Conservation (phyloP, 257 asterid genomes). For the Rauvolfia tetraphylla region DNA sequence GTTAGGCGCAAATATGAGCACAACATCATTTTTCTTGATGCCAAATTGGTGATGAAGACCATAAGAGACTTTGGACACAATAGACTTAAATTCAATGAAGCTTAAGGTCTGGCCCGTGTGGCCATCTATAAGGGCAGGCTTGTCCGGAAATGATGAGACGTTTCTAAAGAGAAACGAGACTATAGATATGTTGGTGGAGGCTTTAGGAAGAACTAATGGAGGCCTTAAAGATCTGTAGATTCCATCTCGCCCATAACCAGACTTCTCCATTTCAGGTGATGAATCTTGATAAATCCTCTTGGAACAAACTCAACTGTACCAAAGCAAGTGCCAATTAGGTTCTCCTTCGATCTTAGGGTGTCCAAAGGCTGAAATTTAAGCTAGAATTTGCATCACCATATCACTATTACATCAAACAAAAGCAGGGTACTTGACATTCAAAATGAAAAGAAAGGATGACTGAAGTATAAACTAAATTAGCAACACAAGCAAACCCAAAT, state of each 20-base stretch:
- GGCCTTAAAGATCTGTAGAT: slow-evolving; percentile 72
- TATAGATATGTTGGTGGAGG: slow-evolving; percentile 50
- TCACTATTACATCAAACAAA: too few species aligned
- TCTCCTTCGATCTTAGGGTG: too few species aligned
- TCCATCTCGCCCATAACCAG: slow-evolving; percentile 93
- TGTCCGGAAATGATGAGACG: slow-evolving; percentile 51
- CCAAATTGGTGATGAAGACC: slow-evolving; percentile 58
- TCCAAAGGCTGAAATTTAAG: too few species aligned
- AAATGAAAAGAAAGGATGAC: too few species aligned
- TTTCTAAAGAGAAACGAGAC: slow-evolving; percentile 75
- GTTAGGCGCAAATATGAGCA: slow-evolving; percentile 72
- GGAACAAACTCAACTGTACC: too few species aligned
- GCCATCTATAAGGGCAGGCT: slow-evolving; percentile 61
- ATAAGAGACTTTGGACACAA: slow-evolving; percentile 47
- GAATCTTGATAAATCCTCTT: neutral
- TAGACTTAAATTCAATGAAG: slow-evolving; percentile 54
- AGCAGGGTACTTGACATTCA: too few species aligned
- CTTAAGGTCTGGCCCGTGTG: slow-evolving; percentile 45
- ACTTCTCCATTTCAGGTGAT: slow-evolving; percentile 63
- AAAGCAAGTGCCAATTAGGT: too few species aligned
- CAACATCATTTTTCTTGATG: slow-evolving; percentile 63
- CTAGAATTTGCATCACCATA: too few species aligned
- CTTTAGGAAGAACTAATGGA: slow-evolving; percentile 44
- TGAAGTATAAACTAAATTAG: too few species aligned
- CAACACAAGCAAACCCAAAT: too few species aligned